A percentile compares a stretch with the other conserved stretches of the same genome.
Conservation (phyloP, 345 rosid species). For the Camelina hispida region DNA sequence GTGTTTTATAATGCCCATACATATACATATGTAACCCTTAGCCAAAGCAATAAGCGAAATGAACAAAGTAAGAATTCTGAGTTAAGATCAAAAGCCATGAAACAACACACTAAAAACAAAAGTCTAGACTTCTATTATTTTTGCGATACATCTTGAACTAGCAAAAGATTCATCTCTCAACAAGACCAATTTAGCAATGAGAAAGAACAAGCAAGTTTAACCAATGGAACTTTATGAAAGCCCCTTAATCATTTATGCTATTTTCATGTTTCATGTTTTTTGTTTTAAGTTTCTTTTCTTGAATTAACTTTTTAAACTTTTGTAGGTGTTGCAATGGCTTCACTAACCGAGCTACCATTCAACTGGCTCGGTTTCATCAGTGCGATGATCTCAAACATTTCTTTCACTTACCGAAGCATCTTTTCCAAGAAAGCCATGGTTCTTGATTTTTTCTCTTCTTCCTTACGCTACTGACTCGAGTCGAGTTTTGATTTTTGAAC, state of each 20-base stretch:
- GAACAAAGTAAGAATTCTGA: slow-evolving; percentile 8
- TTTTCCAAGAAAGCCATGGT: slow-evolving; percentile 99
- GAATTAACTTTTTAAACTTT: slow-evolving; percentile 2
- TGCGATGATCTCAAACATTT: slow-evolving; percentile 95
- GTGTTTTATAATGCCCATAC: no score
- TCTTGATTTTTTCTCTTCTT: slow-evolving; percentile 33
- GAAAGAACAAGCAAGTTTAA: slow-evolving; percentile 15
- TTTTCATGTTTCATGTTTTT: no score
- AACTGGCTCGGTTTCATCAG: slow-evolving; percentile 96
- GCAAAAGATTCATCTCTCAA: no score
- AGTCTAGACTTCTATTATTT: slow-evolving; percentile 19
- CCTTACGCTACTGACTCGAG: not conserved
- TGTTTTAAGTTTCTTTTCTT: no score
- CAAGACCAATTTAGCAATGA: slow-evolving; percentile 27
- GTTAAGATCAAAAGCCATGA: not conserved
- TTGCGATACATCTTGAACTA: slow-evolving; percentile 13
- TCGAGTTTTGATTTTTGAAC: not conserved
- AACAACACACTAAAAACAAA: slow-evolving; percentile 12
- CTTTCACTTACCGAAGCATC: slow-evolving; percentile 95
- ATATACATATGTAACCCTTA: no score
- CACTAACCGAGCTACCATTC: slow-evolving; percentile 91
- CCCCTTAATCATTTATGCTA: not conserved
- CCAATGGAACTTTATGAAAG: slow-evolving; percentile 19
- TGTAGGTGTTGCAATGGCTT: slow-evolving; percentile 91
- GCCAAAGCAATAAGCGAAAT: slow-evolving; percentile 1